Percentiles rank a stretch among this genome's conserved stretches.
These are phyloP conservation scores for Gyrodon lividus DNA, from an alignment of 768 basidiomycete species.

Conservation along the genomic window DNA sequence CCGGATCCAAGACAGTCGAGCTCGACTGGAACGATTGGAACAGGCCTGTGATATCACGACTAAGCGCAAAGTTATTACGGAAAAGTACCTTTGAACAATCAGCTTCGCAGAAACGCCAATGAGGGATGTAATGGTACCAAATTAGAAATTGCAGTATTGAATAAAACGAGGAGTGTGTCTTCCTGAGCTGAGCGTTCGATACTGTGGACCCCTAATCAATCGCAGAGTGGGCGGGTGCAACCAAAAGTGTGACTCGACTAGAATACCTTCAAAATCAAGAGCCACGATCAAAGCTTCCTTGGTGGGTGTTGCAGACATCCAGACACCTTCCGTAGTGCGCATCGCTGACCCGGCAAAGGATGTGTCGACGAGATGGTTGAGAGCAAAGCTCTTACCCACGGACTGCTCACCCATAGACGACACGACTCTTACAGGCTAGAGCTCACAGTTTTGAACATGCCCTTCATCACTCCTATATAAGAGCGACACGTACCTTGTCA, in stretches of 20 bases:
- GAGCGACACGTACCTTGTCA: slow-evolving; percentile 34
- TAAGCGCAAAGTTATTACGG: slow-evolving; percentile 58
- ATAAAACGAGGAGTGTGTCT: slow-evolving; percentile 56
- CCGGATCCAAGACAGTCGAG: slow-evolving; percentile 51
- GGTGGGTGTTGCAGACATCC: slow-evolving; percentile 61
- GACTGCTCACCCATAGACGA: no score
- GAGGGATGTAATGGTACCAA: slow-evolving; percentile 36
- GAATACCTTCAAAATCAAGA: slow-evolving; percentile 55
- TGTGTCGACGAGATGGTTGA: slow-evolving; percentile 55
- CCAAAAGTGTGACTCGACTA: slow-evolving; percentile 8
- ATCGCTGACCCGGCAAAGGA: slow-evolving; percentile 60
- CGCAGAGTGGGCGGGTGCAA: not conserved
- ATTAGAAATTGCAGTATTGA: slow-evolving; percentile 61
- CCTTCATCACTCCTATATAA: no score
- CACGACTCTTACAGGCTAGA: no score
- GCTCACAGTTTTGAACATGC: no score
- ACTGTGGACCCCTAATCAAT: slow-evolving; percentile 45
- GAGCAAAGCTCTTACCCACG: slow-evolving; percentile 26
- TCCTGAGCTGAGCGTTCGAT: slow-evolving; percentile 58
- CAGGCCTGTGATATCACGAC: slow-evolving; percentile 51
- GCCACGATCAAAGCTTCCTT: slow-evolving; percentile 48
- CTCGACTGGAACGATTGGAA: slow-evolving; percentile 57
- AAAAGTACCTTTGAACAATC: slow-evolving; percentile 46
- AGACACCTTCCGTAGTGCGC: slow-evolving; percentile 59
- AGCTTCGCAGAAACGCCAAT: not conserved